These are phyloP conservation scores for Wickerhamiella spandovensis DNA, from an alignment of 805 yeast species.

Conservation along the genomic window DNA sequence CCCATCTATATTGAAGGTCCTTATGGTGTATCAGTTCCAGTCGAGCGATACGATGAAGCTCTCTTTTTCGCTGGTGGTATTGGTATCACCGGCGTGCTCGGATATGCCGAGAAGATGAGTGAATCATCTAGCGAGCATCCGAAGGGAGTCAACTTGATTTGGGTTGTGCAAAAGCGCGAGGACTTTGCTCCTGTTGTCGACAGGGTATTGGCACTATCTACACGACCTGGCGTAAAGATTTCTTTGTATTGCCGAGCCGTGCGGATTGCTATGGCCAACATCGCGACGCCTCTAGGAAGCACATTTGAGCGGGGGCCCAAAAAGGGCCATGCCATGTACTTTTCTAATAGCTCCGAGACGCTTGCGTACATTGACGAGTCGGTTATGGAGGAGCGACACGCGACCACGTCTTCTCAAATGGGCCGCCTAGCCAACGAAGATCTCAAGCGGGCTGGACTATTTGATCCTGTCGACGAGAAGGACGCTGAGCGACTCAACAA, in stretches of 20 bases:
- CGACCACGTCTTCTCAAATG: background rate
- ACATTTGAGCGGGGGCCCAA: background rate
- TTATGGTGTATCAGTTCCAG: constrained; percentile 39
- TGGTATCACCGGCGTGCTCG: constrained; percentile 45
- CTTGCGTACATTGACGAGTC: background rate
- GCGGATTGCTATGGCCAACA: background rate
- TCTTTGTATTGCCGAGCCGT: constrained; percentile 8
- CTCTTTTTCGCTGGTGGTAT: constrained; percentile 51
- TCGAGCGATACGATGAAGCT: constrained; percentile 34
- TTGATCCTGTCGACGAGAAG: constrained; percentile 1
- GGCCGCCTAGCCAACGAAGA: constrained; percentile 10
- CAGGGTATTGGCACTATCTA: constrained; percentile 11
- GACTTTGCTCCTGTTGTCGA: constrained; percentile 21
- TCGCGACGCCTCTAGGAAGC: background rate
- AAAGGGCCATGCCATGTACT: background rate
- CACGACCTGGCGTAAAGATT: constrained; percentile 10
- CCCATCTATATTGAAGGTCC: constrained; percentile 48
- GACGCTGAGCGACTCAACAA: constrained; percentile 6
- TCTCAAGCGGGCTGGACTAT: background rate
- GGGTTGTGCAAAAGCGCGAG: constrained; percentile 21
- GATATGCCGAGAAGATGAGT: constrained; percentile 29
- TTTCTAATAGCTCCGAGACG: background rate
- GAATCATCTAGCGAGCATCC: constrained; percentile 5
- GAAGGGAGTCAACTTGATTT: constrained; percentile 17
- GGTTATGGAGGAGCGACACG: background rate